Evolutionary conservation across 164 flowering plant species (phyloP), one percentile per base, ranked within the genome.

Genomic region (Dillenia suffruticosa): DNA sequence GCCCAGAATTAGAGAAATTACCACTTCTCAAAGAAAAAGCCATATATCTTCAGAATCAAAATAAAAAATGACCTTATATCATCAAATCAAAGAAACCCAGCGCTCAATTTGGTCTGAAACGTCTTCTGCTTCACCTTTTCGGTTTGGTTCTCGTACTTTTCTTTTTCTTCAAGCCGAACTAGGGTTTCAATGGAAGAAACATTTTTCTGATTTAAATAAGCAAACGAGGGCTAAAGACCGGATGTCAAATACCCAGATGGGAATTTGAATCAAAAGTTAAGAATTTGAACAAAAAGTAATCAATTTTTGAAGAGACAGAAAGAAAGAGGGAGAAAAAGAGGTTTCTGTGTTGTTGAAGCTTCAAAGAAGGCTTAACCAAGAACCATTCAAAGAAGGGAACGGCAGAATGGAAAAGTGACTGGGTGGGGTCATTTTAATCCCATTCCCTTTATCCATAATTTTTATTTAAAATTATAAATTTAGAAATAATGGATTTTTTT

Each of bases 21-120:
- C 69, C 76, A 62, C 54, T 55, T 54, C 69, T 79, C 74, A 76
- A 68, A 44, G 76, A 76, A 75, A 59, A 74, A 50, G 81, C 80
- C 86, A 80, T 80, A 44, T 58, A 55, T 59, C 40, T 32, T 16
- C 49, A 51, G 47, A 40, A 51, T 49, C 19, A 26, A 1, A 22
- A 52, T 49, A 60, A 50, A 57, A 54, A 68, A 62, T 44, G 52
- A 45, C 40, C 40, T 26, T 26, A 26, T 26, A 2, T 26, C 3
- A 26, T 26, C 40, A 26, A 26, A 26, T 26, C 40, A 26, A 26
- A 26, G 40, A 26, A 32, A 32, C 7, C 40, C 40, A 32, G 0
- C 40, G 5, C 40, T 32, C 40, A 32, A 32, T 32, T 32, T 32
- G 40, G 6, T 5, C 40, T 32, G 6, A 32, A 32, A 32, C 40